Evolutionary conservation across 106 monocot genomes (phyloP).

Genomic region (Dioscorea zingiberensis): DNA sequence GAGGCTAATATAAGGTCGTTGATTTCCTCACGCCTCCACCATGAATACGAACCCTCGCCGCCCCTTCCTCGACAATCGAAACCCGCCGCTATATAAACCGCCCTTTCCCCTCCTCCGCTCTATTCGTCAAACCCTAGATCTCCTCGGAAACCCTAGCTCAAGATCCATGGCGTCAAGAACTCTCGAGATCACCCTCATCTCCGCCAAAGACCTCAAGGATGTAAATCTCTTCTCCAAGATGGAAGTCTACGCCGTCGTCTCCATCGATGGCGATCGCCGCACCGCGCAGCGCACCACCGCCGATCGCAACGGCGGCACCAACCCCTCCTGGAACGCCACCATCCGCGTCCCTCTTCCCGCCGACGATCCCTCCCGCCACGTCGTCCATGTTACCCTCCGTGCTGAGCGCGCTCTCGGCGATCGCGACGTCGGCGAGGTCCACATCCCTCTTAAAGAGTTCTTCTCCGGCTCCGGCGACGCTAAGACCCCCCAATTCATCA

Average conservation of each 20-base stretch:
- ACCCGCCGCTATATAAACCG: neutral
- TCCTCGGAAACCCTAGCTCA: neutral
- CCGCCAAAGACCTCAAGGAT: conserved; percentile 61
- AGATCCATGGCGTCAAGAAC: conserved; percentile 21
- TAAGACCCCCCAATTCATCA: conserved; percentile 22
- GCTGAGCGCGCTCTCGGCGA: conserved; percentile 47
- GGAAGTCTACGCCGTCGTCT: conserved; percentile 54
- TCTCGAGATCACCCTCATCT: conserved; percentile 54
- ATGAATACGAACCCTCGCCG: neutral
- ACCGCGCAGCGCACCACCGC: conserved; percentile 30
- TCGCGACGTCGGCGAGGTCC: conserved; percentile 61
- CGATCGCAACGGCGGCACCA: conserved; percentile 39
- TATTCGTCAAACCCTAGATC: neutral
- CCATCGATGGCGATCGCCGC: conserved; percentile 28
- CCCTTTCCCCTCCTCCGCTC: neutral
- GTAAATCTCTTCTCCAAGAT: conserved; percentile 50
- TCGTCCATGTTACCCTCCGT: conserved; percentile 36
- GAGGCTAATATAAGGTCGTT: no score
- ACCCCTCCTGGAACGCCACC: conserved; percentile 40
- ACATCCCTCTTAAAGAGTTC: conserved; percentile 47
- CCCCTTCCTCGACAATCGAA: neutral
- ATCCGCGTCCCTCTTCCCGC: conserved; percentile 38
- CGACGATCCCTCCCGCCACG: conserved; percentile 1
- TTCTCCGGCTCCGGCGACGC: conserved; percentile 4
- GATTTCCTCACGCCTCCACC: no score